Percentiles rank a stretch among this genome's conserved stretches.
Evolutionary conservation across 2,329 filamentous ascomycete species (phyloP).

Genomic region (Leptoxyphium fumago): DNA sequence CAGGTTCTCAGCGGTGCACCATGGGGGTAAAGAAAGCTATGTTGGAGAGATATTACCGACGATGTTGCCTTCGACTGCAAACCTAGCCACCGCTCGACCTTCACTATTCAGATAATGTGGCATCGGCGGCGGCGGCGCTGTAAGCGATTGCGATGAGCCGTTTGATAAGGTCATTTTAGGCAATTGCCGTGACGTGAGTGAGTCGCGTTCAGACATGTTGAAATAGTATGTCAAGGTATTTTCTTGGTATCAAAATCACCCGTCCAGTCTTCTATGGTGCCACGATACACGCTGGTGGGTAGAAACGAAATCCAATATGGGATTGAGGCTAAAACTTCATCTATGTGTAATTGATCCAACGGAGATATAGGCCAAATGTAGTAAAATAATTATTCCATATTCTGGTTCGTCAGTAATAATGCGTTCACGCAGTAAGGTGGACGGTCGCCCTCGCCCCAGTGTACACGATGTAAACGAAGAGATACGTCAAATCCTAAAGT

Average conservation of each 20-base stretch:
- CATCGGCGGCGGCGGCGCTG: slow-evolving; percentile 29
- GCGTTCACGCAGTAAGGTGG: background rate
- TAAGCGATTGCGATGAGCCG: slow-evolving; percentile 26
- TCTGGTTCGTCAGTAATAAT: too few relatives aligned
- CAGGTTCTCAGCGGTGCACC: background rate
- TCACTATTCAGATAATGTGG: slow-evolving; percentile 27
- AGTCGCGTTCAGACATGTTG: slow-evolving; percentile 25
- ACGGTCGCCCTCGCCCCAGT: background rate
- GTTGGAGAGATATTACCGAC: slow-evolving; percentile 26
- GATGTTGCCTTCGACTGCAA: slow-evolving; percentile 38
- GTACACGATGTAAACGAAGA: background rate
- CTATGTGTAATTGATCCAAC: too few relatives aligned
- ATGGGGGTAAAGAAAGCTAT: slow-evolving; percentile 1
- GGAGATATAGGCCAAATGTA: too few relatives aligned
- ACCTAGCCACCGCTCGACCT: slow-evolving; percentile 32
- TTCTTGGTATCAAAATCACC: background rate
- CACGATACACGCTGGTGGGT: background rate
- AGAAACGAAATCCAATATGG: too few relatives aligned
- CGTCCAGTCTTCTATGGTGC: background rate
- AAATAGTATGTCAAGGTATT: background rate
- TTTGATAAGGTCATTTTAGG: slow-evolving; percentile 37
- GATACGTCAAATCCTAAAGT: too few relatives aligned
- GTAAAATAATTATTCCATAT: too few relatives aligned
- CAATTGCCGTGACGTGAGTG: slow-evolving; percentile 29
- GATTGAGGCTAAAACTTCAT: too few relatives aligned